Conservation (phyloP, 2,329 filamentous ascomycete genomes). For the Escovopsis sp. region DNA sequence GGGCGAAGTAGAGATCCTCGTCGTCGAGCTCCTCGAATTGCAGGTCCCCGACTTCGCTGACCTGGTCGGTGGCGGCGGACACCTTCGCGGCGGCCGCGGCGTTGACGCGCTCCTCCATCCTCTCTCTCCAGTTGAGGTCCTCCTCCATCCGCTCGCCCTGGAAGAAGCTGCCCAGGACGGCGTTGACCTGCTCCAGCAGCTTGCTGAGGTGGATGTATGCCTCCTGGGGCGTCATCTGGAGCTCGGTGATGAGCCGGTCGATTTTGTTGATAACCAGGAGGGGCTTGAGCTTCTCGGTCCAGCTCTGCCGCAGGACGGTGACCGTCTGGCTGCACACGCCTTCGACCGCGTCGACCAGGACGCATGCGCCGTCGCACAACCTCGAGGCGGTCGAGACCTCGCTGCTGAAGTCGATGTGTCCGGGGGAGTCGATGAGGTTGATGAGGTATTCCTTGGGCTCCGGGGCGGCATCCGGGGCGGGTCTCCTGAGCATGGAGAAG, state of each 20-base stretch:
- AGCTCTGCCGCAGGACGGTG: conserved; percentile 85
- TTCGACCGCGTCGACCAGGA: conserved; percentile 91
- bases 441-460: conserved; percentile 82
- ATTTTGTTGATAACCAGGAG: conserved; percentile 97
- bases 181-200: conserved; percentile 89
- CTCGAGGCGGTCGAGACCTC: conserved; percentile 94
- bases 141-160: conserved; percentile 98
- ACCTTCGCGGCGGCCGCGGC: conserved; percentile 53
- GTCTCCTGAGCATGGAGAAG: conserved; percentile 77
- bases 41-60: conserved; percentile 41
- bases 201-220: conserved; percentile 82
- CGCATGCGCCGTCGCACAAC: conserved; percentile 84
- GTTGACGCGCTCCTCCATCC: conserved; percentile 72
- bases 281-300: conserved; percentile 90
- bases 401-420: conserved; percentile 97
- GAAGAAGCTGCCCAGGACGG: conserved; percentile 93
- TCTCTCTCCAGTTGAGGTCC: conserved; percentile 88
- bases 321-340: conserved; percentile 98
- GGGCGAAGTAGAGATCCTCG: conserved; percentile 94
- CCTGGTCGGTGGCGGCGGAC: conserved; percentile 28
- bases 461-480: conserved; percentile 51
- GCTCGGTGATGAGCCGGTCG: conserved; percentile 82
- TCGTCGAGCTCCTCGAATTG: conserved; percentile 86
- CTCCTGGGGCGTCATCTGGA: conserved; percentile 83
- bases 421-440: conserved; percentile 94